These are phyloP conservation scores for Pseudotulostoma volvatum DNA, from an alignment of 495 filamentous ascomycete genomes.

Conservation along the genomic window DNA sequence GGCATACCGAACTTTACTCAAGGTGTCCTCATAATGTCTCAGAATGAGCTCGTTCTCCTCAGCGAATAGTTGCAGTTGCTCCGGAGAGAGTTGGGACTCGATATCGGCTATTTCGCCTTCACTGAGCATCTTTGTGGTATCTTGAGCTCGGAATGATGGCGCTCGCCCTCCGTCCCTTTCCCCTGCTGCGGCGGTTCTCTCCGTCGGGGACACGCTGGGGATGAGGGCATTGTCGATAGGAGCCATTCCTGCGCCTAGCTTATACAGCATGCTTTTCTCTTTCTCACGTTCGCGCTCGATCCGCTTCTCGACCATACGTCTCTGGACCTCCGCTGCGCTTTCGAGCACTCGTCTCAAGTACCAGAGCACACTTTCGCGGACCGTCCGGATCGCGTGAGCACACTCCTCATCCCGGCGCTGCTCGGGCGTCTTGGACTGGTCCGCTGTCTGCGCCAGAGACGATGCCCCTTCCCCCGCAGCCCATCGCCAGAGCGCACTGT, in stretches of 20 bases:
- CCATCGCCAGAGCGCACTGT: slow-evolving; percentile 40
- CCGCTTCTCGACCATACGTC: slow-evolving; percentile 80
- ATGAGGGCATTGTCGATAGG: not conserved
- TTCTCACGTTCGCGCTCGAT: slow-evolving; percentile 72
- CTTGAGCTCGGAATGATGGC: slow-evolving; percentile 7
- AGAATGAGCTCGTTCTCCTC: slow-evolving; percentile 87
- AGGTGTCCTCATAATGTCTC: slow-evolving; percentile 73
- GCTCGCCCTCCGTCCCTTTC: slow-evolving; percentile 1
- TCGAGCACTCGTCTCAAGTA: slow-evolving; percentile 61
- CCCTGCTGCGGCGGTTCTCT: slow-evolving; percentile 5
- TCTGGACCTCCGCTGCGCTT: slow-evolving; percentile 57
- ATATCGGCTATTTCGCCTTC: slow-evolving; percentile 32
- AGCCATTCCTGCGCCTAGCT: slow-evolving; percentile 12
- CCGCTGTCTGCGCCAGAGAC: slow-evolving; percentile 8
- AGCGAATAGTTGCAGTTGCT: slow-evolving; percentile 85
- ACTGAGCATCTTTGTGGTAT: slow-evolving; percentile 12
- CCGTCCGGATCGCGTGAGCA: slow-evolving; percentile 37
- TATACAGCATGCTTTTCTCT: slow-evolving; percentile 73
- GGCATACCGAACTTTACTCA: slow-evolving; percentile 81
- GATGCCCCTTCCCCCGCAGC: slow-evolving; percentile 38
- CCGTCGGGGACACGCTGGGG: slow-evolving; percentile 3
- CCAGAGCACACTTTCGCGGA: slow-evolving; percentile 71
- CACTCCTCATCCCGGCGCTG: slow-evolving; percentile 55
- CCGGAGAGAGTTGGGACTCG: slow-evolving; percentile 49
- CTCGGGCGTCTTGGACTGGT: slow-evolving; percentile 37